Evolutionary conservation across 164 flowering plant species (phyloP).

Genomic region (Macadamia tetraphylla): DNA sequence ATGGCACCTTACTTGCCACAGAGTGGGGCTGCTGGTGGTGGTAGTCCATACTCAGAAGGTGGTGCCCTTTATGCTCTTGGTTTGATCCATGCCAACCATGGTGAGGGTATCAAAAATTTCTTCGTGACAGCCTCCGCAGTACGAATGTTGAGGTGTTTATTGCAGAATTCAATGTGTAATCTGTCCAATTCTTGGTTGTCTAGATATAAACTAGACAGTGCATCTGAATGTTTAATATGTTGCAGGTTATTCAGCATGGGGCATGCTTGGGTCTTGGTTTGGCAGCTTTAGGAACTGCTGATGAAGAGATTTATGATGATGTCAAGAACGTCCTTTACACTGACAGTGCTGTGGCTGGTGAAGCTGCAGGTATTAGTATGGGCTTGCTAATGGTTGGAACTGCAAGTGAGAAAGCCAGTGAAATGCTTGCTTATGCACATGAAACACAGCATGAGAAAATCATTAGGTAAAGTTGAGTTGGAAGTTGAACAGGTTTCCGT

Average conservation of each 20-base stretch:
- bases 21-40: slow-evolving; percentile 79
- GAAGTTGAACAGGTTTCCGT: background rate
- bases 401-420: slow-evolving; percentile 83
- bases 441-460: slow-evolving; percentile 97
- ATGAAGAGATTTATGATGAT: slow-evolving; percentile 86
- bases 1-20: slow-evolving; percentile 96
- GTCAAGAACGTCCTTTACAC: slow-evolving; percentile 73
- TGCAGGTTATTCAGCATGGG: slow-evolving; percentile 94
- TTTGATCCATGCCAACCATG: slow-evolving; percentile 93
- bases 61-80: slow-evolving; percentile 94
- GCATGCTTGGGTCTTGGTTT: slow-evolving; percentile 93
- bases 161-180: background rate
- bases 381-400: slow-evolving; percentile 95
- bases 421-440: slow-evolving; percentile 94
- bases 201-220: background rate
- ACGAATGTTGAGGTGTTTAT: slow-evolving; percentile 74
- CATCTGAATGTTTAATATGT: background rate
- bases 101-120: slow-evolving; percentile 89
- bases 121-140: slow-evolving; percentile 77
- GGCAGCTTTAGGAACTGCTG: slow-evolving; percentile 90
- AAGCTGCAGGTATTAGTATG: slow-evolving; percentile 94
- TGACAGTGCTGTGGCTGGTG: slow-evolving; percentile 97
- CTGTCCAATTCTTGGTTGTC: background rate
- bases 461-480: slow-evolving; percentile 48
- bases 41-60: slow-evolving; percentile 94